Conservation (phyloP, 2,329 filamentous ascomycete species). For the Aureobasidium sp. region DNA sequence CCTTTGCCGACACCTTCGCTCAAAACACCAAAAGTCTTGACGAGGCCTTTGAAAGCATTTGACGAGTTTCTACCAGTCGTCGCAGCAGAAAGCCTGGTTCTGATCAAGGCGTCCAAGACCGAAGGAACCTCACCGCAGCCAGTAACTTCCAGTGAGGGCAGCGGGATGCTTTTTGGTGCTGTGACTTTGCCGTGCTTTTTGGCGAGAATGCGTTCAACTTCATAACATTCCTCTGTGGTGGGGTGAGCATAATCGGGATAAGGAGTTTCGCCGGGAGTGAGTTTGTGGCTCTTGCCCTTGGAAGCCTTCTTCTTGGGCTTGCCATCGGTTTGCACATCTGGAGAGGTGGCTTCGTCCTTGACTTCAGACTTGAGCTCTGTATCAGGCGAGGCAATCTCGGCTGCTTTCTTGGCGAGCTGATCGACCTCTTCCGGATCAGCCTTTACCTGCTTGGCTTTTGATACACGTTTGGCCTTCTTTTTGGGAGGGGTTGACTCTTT, state of each 20-base stretch:
- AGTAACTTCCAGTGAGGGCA: conserved; percentile 62
- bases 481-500: conserved; percentile 19
- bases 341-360: neutral
- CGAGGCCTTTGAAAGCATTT: conserved; percentile 59
- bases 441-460: conserved; percentile 17
- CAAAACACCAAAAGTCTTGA: conserved; percentile 56
- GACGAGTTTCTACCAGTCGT: conserved; percentile 57
- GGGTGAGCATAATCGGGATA: conserved; percentile 62
- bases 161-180: conserved; percentile 60
- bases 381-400: conserved; percentile 12
- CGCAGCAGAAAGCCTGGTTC: conserved; percentile 55
- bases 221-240: conserved; percentile 60
- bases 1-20: conserved; percentile 59
- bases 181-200: conserved; percentile 58
- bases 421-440: conserved; percentile 17
- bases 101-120: conserved; percentile 57
- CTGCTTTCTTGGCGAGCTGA: conserved; percentile 17
- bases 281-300: conserved; percentile 38
- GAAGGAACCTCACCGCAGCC: conserved; percentile 63
- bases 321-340: neutral
- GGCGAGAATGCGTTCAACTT: conserved; percentile 60
- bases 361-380: conserved; percentile 17
- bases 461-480: conserved; percentile 12
- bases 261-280: conserved; percentile 49
- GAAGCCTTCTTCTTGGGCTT: conserved; percentile 33